Conservation (phyloP, 176 grass and related monocot genomes). For the Raddia guianensis region DNA sequence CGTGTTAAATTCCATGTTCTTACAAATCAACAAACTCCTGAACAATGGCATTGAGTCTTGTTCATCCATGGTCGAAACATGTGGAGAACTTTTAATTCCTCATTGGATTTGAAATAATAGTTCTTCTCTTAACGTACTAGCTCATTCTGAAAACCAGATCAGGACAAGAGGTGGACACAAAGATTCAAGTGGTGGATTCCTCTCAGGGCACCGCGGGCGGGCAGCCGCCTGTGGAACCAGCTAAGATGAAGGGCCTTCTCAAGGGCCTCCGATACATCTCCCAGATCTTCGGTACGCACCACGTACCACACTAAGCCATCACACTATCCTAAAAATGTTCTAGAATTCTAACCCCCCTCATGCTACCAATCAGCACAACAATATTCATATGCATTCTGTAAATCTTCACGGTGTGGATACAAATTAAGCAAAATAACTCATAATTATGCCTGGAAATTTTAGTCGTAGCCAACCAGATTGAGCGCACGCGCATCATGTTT, state of each 20-base stretch:
- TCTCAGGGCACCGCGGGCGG: conserved; percentile 44
- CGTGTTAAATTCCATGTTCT: background rate
- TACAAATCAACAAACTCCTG: background rate
- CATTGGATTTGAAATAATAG: conserved; percentile 3
- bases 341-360: background rate
- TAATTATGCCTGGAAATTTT: background rate
- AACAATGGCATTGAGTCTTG: background rate
- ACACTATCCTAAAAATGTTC: background rate
- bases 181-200: conserved; percentile 51
- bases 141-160: conserved; percentile 34
- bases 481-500: background rate
- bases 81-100: background rate
- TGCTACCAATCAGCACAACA: background rate
- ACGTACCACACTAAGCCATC: background rate
- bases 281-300: conserved; percentile 81
- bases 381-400: background rate
- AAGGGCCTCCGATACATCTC: conserved; percentile 97
- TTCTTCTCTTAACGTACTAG: background rate
- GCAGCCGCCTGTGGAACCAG: conserved; percentile 66
- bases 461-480: background rate
- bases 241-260: conserved; percentile 94
- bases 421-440: background rate
- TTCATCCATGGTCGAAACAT: background rate
- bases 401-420: too few species aligned
- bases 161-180: conserved; percentile 26